These are phyloP conservation scores for Curvularia verruculosa DNA, from an alignment of 2,329 filamentous ascomycete genomes.

Conservation along the genomic window DNA sequence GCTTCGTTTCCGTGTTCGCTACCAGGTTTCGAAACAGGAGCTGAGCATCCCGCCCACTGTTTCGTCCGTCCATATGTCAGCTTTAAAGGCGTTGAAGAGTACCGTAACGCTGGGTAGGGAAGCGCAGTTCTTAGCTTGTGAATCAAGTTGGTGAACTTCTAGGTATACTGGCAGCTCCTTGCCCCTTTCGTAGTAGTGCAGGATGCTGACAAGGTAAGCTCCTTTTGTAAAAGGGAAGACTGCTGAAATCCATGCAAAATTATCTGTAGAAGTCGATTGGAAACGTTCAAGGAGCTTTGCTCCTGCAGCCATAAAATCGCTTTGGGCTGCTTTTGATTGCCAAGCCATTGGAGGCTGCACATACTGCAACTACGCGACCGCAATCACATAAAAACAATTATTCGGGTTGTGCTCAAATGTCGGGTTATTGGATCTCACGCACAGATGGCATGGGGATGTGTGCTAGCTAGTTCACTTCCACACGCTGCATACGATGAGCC, in stretches of 20 bases:
- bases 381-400: neutral
- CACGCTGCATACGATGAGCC: neutral
- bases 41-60: constrained; percentile 1
- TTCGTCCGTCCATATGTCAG: neutral
- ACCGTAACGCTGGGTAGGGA: neutral
- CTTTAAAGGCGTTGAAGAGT: neutral
- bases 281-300: neutral
- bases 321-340: neutral
- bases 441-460: neutral
- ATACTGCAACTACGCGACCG: neutral
- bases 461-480: neutral
- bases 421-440: neutral
- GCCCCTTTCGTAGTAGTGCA: neutral
- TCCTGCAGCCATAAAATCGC: neutral
- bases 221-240: neutral
- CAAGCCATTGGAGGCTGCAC: neutral
- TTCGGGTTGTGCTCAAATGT: neutral
- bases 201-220: neutral
- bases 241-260: neutral
- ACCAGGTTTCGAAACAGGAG: constrained; percentile 23
- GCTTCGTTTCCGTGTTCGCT: constrained; percentile 13
- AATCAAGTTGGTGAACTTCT: neutral
- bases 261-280: neutral
- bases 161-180: neutral
- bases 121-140: neutral